phyloP scores from a whole-genome alignment of 257 asterid species.

The Plantago ovata region DNA sequence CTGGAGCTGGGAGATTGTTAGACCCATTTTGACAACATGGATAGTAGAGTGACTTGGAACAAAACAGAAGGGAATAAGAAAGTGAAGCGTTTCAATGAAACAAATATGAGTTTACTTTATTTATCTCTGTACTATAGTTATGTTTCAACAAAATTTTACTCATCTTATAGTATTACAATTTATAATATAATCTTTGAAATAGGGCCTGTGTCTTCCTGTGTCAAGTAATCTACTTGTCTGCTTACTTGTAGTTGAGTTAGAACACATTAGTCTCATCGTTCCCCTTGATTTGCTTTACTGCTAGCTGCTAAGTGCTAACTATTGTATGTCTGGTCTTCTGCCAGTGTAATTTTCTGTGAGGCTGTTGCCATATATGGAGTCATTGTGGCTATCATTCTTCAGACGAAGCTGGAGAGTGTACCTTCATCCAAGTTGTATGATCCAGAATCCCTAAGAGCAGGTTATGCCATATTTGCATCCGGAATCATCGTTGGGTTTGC shows the following conservation, averaged over 20 bases:
- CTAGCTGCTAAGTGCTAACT: neutral
- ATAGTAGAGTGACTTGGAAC: no score
- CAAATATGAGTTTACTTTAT: no score
- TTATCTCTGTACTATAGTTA: no score
- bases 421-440: conserved; percentile 64
- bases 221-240: neutral
- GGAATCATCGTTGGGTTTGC: conserved; percentile 98
- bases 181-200: conserved; percentile 1
- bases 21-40: no score
- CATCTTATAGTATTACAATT: no score
- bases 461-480: conserved; percentile 97
- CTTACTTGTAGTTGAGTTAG: conserved; percentile 13
- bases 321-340: conserved; percentile 20
- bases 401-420: conserved; percentile 93
- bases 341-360: conserved; percentile 95
- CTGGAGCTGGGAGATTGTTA: no score
- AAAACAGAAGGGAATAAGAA: no score
- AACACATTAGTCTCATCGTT: neutral
- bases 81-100: no score
- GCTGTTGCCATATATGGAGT: conserved; percentile 99
- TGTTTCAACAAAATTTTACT: no score
- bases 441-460: conserved; percentile 94
- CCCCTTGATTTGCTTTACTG: conserved; percentile 1
- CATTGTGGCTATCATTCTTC: conserved; percentile 98
- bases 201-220: neutral